Conservation (phyloP, 108 stramenopile species). For the Cyclotella sp. region DNA sequence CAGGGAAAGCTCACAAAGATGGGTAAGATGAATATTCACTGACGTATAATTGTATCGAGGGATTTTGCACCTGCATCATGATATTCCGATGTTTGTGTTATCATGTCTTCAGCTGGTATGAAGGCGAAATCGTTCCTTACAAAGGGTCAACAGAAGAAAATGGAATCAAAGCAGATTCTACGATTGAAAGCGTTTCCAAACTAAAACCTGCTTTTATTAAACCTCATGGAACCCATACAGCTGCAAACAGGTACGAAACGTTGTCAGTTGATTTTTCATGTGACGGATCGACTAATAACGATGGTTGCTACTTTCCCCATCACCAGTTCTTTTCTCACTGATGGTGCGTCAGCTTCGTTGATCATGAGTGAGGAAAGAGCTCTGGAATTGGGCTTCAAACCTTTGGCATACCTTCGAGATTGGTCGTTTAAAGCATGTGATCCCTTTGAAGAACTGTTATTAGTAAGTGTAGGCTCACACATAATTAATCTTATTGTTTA, state of each 20-base stretch:
- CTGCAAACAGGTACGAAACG: slow-evolving; percentile 75
- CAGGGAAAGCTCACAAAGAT: slow-evolving; percentile 92
- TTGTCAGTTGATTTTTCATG: too few relatives aligned
- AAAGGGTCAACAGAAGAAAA: slow-evolving; percentile 92
- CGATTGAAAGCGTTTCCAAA: slow-evolving; percentile 90
- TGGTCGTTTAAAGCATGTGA: slow-evolving; percentile 97
- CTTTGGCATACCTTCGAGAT: slow-evolving; percentile 89
- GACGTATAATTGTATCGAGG: background rate
- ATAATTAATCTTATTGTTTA: background rate
- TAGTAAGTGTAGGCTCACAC: slow-evolving; percentile 52
- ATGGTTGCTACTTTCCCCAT: too few relatives aligned
- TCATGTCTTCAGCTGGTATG: slow-evolving; percentile 64
- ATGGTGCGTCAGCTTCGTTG: slow-evolving; percentile 94
- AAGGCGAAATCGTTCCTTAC: slow-evolving; percentile 91
- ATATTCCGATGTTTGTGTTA: background rate
- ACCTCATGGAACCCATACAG: slow-evolving; percentile 98
- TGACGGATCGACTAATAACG: too few relatives aligned
- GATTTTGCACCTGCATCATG: background rate
- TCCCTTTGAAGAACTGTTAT: slow-evolving; percentile 97
- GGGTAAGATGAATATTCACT: slow-evolving; percentile 49
- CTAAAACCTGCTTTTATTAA: slow-evolving; percentile 98
- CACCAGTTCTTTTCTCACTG: slow-evolving; percentile 91
- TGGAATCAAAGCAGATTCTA: slow-evolving; percentile 95
- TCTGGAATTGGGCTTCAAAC: slow-evolving; percentile 93
- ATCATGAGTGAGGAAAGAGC: slow-evolving; percentile 97